Base-by-base conservation (phyloP, 2,329 filamentous ascomycete species). In the Pyricularia sp. region DNA sequence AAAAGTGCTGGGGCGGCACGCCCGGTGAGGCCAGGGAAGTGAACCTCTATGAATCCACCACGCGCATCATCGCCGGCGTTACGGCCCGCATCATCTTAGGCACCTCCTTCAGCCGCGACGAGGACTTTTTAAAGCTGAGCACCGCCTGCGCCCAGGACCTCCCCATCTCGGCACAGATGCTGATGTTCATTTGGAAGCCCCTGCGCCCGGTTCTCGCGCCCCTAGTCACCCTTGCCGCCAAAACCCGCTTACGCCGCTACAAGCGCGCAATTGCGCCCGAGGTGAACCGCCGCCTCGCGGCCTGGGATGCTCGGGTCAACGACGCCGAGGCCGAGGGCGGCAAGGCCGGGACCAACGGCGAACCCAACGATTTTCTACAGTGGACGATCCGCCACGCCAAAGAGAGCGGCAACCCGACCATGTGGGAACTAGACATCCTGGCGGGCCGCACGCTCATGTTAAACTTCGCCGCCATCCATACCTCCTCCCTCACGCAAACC, bases 391-490 rank as follows among this genome's bases (percentile, higher is more conserved):
- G 67, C 12, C 69, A 74, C 26, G 72, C 71, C 58, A 71, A 72
- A 63, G 66, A 33, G 7, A 70, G n/a, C 9, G 73, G 70, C 31
- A 73, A 77, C 67, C 73, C 76, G 14, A 73, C 73, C 69, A 66
- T 73, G 66, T 72, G 70, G 68, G 69, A 71, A 33, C 67, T 71
- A 0, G 69, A 72, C n/a, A 75, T 74, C 12, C 69, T 78, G 7
- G 73, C 74, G 2, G 73, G 71, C 26, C 74, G 76, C 4, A 68
- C 78, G 12, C 69, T 79, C 64, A 59, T 76, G 11, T 72, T 81
- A 65, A 78, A 77, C 70, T 76, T 80, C 70, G 77, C 77, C 31
- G 75, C 79, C 10, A 79, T 81, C 31, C 78, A 80, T 70, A 80
- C 80, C 2, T 79, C 77, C 3, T 75, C 77, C n/a, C 75, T 78